Conservation (phyloP, 2,329 filamentous ascomycete species). For the Phymatotrichopsis omnivora region DNA sequence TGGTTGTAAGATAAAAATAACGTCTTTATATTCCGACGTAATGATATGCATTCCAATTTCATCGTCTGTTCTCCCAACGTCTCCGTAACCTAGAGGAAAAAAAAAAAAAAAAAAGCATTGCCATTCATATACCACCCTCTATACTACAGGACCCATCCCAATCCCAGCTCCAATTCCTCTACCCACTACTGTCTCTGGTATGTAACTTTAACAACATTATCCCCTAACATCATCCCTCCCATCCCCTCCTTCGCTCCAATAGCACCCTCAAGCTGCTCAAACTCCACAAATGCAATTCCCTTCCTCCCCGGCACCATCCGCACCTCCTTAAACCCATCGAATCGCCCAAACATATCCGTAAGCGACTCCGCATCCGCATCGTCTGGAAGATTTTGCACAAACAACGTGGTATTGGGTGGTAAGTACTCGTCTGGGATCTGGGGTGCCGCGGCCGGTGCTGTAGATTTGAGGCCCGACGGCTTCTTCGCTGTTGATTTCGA, state of each 20-base stretch:
- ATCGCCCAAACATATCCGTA: slow-evolving; percentile 70
- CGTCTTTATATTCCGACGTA: no score
- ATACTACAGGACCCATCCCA: no score
- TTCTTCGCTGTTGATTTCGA: slow-evolving; percentile 48
- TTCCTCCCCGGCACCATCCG: slow-evolving; percentile 74
- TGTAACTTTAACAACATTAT: slow-evolving; percentile 81
- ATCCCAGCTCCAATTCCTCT: no score
- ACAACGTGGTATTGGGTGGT: slow-evolving; percentile 92
- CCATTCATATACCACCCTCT: no score
- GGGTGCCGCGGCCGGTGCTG: slow-evolving; percentile 53
- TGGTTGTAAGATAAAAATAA: no score
- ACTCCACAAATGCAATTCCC: slow-evolving; percentile 93
- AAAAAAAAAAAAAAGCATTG: no score
- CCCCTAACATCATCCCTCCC: slow-evolving; percentile 67
- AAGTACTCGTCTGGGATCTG: slow-evolving; percentile 96
- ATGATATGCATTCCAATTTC: no score
- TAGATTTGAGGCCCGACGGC: slow-evolving; percentile 65
- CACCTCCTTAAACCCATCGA: slow-evolving; percentile 90
- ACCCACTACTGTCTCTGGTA: slow-evolving; percentile 72
- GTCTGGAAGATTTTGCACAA: slow-evolving; percentile 84
- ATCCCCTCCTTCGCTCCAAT: slow-evolving; percentile 92
- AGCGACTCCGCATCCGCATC: slow-evolving; percentile 74
- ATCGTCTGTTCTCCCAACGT: no score
- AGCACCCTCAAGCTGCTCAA: slow-evolving; percentile 78
- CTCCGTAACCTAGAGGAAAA: no score